These are phyloP conservation scores for Astragalus membranaceus DNA, from an alignment of 306 rosid genomes.

Conservation along the genomic window DNA sequence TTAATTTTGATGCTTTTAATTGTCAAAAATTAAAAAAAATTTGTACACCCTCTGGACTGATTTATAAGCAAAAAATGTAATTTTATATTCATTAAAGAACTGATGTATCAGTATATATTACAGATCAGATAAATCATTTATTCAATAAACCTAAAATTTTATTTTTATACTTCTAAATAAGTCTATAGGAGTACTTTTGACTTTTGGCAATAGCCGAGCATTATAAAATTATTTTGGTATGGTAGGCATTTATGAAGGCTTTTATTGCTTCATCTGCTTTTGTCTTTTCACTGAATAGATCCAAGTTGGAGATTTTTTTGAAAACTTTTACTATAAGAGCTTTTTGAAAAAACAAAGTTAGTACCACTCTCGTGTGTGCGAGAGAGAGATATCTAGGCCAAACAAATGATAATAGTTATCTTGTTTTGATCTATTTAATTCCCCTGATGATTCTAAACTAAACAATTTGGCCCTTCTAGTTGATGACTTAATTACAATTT, in stretches of 20 bases:
- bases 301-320: background rate
- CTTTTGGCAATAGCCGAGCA: conserved; percentile 9
- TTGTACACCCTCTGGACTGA: no score
- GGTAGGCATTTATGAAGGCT: conserved; percentile 9
- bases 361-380: no score
- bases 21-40: no score
- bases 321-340: background rate
- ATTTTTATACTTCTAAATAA: no score
- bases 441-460: background rate
- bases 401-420: background rate
- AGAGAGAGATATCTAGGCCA: no score
- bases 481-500: background rate
- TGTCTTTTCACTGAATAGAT: background rate
- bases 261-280: background rate
- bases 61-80: no score
- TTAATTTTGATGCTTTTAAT: background rate
- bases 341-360: no score
- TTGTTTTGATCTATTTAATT: background rate
- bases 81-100: no score
- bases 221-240: background rate
- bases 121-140: no score
- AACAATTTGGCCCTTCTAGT: background rate
- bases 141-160: no score
- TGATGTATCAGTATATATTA: no score
- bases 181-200: conserved; percentile 17